A percentile compares a stretch with the other conserved stretches of the same genome.
Conservation (phyloP, 2,329 filamentous ascomycete species). For the Amylocarpus encephaloides region DNA sequence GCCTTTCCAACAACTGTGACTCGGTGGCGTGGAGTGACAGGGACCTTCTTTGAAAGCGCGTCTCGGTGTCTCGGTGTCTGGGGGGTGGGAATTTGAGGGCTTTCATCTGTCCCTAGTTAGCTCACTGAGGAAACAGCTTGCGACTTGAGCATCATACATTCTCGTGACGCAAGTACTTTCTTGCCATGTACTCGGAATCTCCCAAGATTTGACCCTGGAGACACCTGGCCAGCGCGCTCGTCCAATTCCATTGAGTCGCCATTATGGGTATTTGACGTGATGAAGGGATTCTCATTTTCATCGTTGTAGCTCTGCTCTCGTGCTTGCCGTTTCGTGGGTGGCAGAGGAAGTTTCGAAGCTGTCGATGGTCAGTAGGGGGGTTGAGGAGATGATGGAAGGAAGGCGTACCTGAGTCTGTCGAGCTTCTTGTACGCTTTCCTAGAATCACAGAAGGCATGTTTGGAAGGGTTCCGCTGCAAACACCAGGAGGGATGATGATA, state of each 20-base stretch:
- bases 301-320: slow-evolving; percentile 45
- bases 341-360: slow-evolving; percentile 22
- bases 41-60: slow-evolving; percentile 61
- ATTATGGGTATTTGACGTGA: slow-evolving; percentile 33
- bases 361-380: slow-evolving; percentile 9
- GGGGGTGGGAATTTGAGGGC: slow-evolving; percentile 54
- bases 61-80: slow-evolving; percentile 74
- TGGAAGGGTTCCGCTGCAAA: slow-evolving; percentile 12
- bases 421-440: slow-evolving; percentile 42
- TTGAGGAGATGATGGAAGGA: slow-evolving; percentile 7
- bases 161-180: slow-evolving; percentile 39
- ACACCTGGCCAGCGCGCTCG: slow-evolving; percentile 26
- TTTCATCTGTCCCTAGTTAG: slow-evolving; percentile 37
- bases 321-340: slow-evolving; percentile 41
- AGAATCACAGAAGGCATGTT: slow-evolving; percentile 35
- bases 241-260: slow-evolving; percentile 41
- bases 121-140: slow-evolving; percentile 2
- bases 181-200: slow-evolving; percentile 22
- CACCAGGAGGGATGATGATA: neutral
- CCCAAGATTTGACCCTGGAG: slow-evolving; percentile 29
- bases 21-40: slow-evolving; percentile 76
- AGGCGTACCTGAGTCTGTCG: slow-evolving; percentile 33
- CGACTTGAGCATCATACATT: slow-evolving; percentile 33
- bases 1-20: slow-evolving; percentile 71
- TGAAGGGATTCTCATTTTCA: slow-evolving; percentile 60